phyloP scores from a whole-genome alignment of 495 filamentous ascomycete genomes.

The Aspergillus campestris region DNA sequence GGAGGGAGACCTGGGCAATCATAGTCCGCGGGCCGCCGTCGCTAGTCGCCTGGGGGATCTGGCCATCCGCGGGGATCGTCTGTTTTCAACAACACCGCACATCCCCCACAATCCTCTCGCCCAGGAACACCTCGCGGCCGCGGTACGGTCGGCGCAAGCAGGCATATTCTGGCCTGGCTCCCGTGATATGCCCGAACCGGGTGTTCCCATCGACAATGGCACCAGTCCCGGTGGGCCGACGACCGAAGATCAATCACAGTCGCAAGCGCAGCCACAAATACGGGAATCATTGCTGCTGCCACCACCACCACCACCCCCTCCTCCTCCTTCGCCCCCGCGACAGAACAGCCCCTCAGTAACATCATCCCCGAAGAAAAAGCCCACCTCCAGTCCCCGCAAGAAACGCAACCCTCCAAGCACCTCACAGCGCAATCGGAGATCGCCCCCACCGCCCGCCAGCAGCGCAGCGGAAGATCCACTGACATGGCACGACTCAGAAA shows the following conservation, averaged over 20 bases:
- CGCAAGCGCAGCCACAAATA: no score
- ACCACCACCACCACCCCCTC: background rate
- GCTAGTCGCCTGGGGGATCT: slow-evolving; percentile 57
- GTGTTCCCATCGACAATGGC: slow-evolving; percentile 5
- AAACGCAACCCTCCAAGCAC: slow-evolving; percentile 15
- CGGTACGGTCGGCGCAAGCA: slow-evolving; percentile 5
- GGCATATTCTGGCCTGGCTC: slow-evolving; percentile 5
- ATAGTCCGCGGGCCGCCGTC: slow-evolving; percentile 56
- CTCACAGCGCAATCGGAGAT: slow-evolving; percentile 19
- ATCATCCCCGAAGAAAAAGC: slow-evolving; percentile 12
- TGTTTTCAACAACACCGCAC: slow-evolving; percentile 15
- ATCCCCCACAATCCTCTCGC: slow-evolving; percentile 10
- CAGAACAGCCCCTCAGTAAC: background rate
- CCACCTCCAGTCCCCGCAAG: slow-evolving; percentile 17
- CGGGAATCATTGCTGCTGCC: background rate
- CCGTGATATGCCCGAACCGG: slow-evolving; percentile 15
- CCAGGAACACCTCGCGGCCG: slow-evolving; percentile 2
- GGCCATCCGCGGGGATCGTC: slow-evolving; percentile 41
- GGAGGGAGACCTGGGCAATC: slow-evolving; percentile 26
- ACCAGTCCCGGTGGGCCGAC: background rate
- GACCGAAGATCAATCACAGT: no score
- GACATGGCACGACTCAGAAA: slow-evolving; percentile 78
- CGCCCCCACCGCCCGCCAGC: slow-evolving; percentile 42
- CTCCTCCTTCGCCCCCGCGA: background rate
- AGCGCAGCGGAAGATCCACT: slow-evolving; percentile 37